Base-by-base conservation (phyloP, 2,329 filamentous ascomycete genomes). In the Colletotrichum lentis region DNA sequence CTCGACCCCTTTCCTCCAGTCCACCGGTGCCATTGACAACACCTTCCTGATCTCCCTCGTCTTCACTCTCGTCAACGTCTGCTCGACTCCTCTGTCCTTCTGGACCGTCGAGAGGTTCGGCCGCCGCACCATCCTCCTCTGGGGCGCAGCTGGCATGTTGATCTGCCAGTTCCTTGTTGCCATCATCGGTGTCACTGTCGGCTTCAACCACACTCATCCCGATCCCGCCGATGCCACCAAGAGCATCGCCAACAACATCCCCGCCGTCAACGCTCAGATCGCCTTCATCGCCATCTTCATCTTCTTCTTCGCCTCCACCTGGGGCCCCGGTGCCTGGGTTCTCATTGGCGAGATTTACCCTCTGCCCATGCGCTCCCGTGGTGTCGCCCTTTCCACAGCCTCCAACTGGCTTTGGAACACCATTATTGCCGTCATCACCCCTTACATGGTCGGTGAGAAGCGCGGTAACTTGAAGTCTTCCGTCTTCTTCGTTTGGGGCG, bases 371-470 rank as follows among this genome's bases (percentile, higher is more conserved):
- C 91, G 94, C 75, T 91, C 94, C 47, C 91, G 92, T 73, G 94
- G 94, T 82, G 93, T 97, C 69, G 93, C 87, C 74, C 86, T 97
- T 52, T 94, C 93, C 47, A 96, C 94, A 10, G 91, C 93, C 69
- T 93, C 90, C 77, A 96, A 96, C 87, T 96, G 93, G 93, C 86
- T 96, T 71, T 96, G 92, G 92, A 96, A 94, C 83, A 93, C 90
- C 79, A 86, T 86, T 75, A 86, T 86, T 61, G 78, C 88, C 67
- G 85, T 93, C 77, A 91, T 93, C 79, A 90, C 87, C n/a, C 90
- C 90, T 14, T 91, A 90, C 84, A 89, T 92, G 81, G 84, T 88
- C 52, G 85, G 84, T 69, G 73, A 79, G 47, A 81, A 86, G 69
- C 79, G 86, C 70, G 90, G 88, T 71, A 89, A 93, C 80, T 82